Evolutionary conservation across 2,329 filamentous ascomycete species (phyloP).

Genomic region (Aspergillus latus): DNA sequence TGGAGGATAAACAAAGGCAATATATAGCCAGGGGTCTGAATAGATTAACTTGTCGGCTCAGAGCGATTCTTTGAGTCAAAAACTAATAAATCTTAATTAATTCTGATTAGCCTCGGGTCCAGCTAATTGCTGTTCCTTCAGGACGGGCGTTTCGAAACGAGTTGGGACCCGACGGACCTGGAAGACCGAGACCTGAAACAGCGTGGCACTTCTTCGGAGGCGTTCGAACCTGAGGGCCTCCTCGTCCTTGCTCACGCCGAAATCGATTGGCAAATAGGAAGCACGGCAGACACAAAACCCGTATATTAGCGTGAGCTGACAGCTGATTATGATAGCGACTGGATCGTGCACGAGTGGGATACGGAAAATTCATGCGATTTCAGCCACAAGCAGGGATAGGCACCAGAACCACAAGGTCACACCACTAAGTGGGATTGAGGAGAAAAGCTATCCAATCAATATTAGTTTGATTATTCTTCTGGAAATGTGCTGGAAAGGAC

Average conservation of each 20-base stretch:
- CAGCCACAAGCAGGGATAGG: conserved; percentile 2
- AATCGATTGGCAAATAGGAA: conserved; percentile 12
- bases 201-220: conserved; percentile 2
- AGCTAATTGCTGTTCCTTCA: background rate
- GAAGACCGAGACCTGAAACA: conserved; percentile 5
- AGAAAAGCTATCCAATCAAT: background rate
- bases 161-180: background rate
- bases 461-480: background rate
- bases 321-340: background rate
- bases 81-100: conserved; percentile 9
- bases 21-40: conserved; percentile 7
- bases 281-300: conserved; percentile 1
- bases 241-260: background rate
- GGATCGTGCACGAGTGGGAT: background rate
- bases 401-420: background rate
- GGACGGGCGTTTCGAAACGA: conserved; percentile 4
- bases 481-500: background rate
- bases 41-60: conserved; percentile 6
- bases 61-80: background rate
- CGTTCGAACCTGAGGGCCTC: background rate
- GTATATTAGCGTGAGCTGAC: conserved; percentile 1
- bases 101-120: background rate
- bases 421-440: background rate
- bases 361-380: conserved; percentile 1
- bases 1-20: background rate